These are phyloP conservation scores for Galerina marginata DNA, from an alignment of 768 basidiomycete species.

Conservation along the genomic window DNA sequence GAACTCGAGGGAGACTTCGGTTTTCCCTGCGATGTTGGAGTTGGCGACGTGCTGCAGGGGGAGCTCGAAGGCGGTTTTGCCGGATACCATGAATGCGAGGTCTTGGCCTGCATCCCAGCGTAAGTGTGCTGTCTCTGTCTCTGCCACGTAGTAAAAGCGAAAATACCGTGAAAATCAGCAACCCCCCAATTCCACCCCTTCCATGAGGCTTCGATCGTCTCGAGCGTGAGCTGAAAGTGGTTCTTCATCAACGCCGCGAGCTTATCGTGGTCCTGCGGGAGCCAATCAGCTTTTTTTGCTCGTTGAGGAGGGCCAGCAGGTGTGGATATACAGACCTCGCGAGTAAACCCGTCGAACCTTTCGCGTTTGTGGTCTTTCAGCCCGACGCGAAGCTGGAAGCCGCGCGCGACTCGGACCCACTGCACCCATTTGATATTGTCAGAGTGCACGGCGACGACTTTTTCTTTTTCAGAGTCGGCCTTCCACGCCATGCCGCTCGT, in stretches of 20 bases:
- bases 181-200: conserved; percentile 99
- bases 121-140: not conserved
- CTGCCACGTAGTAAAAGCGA: not conserved
- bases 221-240: conserved; percentile 84
- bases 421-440: conserved; percentile 86
- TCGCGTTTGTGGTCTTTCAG: conserved; percentile 78
- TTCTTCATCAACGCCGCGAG: conserved; percentile 82
- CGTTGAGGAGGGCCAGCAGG: not conserved
- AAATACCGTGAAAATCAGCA: conserved; percentile 88
- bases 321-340: conserved; percentile 65
- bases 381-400: conserved; percentile 87
- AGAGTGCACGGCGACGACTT: conserved; percentile 65
- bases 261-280: conserved; percentile 85
- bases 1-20: conserved; percentile 99
- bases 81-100: conserved; percentile 87
- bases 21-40: conserved; percentile 96
- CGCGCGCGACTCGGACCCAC: conserved; percentile 91
- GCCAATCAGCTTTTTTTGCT: not conserved
- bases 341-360: conserved; percentile 92
- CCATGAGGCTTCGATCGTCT: conserved; percentile 84
- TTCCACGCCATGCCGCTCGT: conserved; percentile 95
- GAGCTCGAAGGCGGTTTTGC: conserved; percentile 88
- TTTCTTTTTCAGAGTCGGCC: conserved; percentile 63
- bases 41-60: conserved; percentile 89
- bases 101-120: conserved; percentile 69